Base-by-base conservation (phyloP, 345 rosid genomes). In the Salix arbutifolia region DNA sequence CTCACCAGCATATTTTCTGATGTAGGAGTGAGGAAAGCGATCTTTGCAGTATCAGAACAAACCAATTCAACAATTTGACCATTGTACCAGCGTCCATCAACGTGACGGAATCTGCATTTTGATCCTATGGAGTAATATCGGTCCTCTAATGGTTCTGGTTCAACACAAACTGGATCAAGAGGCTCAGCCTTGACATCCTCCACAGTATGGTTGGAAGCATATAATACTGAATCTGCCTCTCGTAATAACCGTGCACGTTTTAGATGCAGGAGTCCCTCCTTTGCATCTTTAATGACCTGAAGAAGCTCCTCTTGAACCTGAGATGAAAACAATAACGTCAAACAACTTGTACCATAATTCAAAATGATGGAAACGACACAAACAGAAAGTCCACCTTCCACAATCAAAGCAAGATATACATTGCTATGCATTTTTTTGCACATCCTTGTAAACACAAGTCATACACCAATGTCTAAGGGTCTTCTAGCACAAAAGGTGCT, bases 51-150 rank as follows among this genome's bases (percentile, higher is more conserved):
- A 79, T 74, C 80, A 60, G 89, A 83, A 28, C 85, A 89, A 67
- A 85, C 88, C 79, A 89, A 76, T 38, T 80, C 89, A 75, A 93
- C 80, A 82, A 93, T 77, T 52, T 85, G 89, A 84, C 97, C 99
- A 76, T 91, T 84, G 80, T 96, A 96, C 99, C 99, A 93, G 26
- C 91, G 97, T 2, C 99, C 99, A 84, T 96, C 84, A 9, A 64
- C 83, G 70, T 89, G 78, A 17, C 91, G 85, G 69, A 96, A 93
- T 62, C 97, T 89, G 67, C 98, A 96, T 80, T 85, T 92, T 17
- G 96, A 90, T 61, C 95, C 96, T 64, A 89, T 87, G 8, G 84
- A 80, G 79, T 76, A 89, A 67, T 71, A 78, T 30, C 46, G 77
- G 74, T 86, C 90, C 85, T 86, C 89, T 71, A 80, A 10, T 10